Evolutionary conservation across 768 basidiomycete species (phyloP), one percentile per base, ranked within the genome.

Genomic region (Leucogyrophana mollusca): DNA sequence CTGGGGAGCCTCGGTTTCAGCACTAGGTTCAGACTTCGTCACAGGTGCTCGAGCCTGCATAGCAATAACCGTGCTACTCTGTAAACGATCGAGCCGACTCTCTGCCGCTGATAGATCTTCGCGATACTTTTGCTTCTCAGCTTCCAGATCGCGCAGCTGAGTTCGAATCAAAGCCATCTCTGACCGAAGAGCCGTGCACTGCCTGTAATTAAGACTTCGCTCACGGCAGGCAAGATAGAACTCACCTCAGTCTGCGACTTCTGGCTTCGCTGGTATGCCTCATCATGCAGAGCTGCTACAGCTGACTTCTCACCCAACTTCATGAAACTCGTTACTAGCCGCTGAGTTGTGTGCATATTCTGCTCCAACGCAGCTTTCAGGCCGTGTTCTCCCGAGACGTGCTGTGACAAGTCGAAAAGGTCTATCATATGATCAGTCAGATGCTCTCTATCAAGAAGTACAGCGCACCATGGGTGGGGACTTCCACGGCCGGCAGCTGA

Each of bases 151-250:
- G 40, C 71, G 62, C 34, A 88, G 64, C 55, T 72, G 70, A 34
- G 69, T 63, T 39, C 71, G 73, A 46, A 79, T 66, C 21, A 79
- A 47, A 45, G 72, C 71, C 20, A 87, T 61, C 61, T 88, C 74
- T 45, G 84, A 80, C 52, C 75, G 76, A 39, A 87, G 63, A 23
- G 79, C 69, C 33, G 68, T 70, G 55, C 78, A 82, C 85, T 88
- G 50, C 38, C 40, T 33, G 40, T 39, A 24, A 8, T 30, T 61
- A 11, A 30, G 10, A 4, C n/a, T n/a, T n/a, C 43, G 21, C 40
- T 30, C 40, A n/a, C 38, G 35, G 25, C 46, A 11, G 8, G 35
- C n/a, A 25, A 27, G 5, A 43, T 35, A 27, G n/a, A 3, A 24
- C 77, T 50, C 57, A 86, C 85, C 74, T 85, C 80, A 14, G 79